Conservation (phyloP, 2,329 filamentous ascomycete genomes). For the Fusarium acutatum region DNA sequence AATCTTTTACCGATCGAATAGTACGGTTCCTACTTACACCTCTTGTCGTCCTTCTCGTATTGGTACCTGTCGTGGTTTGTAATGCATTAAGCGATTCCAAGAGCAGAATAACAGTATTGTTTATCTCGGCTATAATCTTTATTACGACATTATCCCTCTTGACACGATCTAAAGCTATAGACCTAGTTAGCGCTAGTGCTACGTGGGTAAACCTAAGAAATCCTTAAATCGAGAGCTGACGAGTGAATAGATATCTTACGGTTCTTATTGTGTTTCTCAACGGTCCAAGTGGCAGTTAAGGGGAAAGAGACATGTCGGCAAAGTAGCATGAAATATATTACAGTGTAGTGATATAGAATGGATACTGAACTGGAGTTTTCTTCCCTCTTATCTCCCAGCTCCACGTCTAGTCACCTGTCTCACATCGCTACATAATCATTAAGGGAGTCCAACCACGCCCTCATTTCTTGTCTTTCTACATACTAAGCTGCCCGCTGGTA, state of each 20-base stretch:
- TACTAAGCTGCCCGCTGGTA: too few relatives aligned
- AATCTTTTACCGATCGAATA: neutral
- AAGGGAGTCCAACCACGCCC: too few relatives aligned
- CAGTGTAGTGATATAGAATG: too few relatives aligned
- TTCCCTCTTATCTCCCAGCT: neutral
- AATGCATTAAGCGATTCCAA: neutral
- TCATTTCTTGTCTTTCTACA: too few relatives aligned
- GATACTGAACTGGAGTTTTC: neutral
- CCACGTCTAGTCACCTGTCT: neutral
- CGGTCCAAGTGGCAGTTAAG: neutral
- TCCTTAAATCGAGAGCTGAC: accelerated
- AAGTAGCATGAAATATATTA: neutral
- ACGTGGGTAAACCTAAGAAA: neutral
- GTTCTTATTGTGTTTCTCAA: neutral
- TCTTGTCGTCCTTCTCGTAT: neutral
- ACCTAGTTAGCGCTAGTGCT: neutral
- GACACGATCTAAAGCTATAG: neutral
- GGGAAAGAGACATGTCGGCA: accelerated
- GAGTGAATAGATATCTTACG: neutral
- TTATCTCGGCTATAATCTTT: neutral
- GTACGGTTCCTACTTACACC: neutral
- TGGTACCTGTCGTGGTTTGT: neutral
- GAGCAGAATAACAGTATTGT: neutral
- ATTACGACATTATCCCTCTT: neutral
- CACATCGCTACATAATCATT: too few relatives aligned